Evolutionary conservation across 805 yeast species (phyloP).

Genomic region (Yarrowia keelungensis): DNA sequence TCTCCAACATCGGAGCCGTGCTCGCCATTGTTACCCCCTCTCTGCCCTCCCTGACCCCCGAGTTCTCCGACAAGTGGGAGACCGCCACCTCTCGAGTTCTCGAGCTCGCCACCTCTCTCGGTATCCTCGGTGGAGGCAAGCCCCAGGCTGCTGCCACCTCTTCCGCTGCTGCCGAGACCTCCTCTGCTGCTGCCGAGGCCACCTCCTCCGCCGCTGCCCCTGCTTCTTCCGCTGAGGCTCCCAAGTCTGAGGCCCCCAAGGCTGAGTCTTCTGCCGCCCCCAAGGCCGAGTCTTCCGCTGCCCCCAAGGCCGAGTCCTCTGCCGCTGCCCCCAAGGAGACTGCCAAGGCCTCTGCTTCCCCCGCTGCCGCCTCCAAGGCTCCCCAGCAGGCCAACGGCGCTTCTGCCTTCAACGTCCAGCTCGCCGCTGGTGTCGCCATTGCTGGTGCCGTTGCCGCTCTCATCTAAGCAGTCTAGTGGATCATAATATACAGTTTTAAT

Average conservation of each 20-base stretch:
- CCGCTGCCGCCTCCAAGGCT: conserved; percentile 26
- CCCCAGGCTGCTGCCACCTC: conserved; percentile 28
- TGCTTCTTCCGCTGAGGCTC: background rate
- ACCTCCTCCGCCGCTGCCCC: too few relatives aligned
- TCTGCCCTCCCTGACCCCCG: conserved; percentile 32
- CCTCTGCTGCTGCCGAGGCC: conserved; percentile 1
- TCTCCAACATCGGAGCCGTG: conserved; percentile 14
- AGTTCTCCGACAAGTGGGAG: conserved; percentile 28
- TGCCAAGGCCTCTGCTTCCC: background rate
- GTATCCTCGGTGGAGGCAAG: conserved; percentile 9
- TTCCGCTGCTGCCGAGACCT: conserved; percentile 1
- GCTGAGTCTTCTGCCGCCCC: background rate
- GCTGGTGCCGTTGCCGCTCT: conserved; percentile 36
- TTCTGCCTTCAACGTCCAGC: conserved; percentile 36
- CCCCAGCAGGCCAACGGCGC: conserved; percentile 35
- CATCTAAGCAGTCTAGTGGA: conserved; percentile 17
- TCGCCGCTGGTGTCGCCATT: conserved; percentile 36
- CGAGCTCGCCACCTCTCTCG: conserved; percentile 13
- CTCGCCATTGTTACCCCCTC: conserved; percentile 28
- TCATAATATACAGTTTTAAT: conserved; percentile 28
- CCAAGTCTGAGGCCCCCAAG: background rate
- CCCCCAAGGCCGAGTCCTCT: background rate
- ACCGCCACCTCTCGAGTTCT: conserved; percentile 30
- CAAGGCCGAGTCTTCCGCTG: background rate
- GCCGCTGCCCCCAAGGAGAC: background rate